Evolutionary conservation across 768 basidiomycete genomes (phyloP).

Genomic region (Boletellus emodensis): DNA sequence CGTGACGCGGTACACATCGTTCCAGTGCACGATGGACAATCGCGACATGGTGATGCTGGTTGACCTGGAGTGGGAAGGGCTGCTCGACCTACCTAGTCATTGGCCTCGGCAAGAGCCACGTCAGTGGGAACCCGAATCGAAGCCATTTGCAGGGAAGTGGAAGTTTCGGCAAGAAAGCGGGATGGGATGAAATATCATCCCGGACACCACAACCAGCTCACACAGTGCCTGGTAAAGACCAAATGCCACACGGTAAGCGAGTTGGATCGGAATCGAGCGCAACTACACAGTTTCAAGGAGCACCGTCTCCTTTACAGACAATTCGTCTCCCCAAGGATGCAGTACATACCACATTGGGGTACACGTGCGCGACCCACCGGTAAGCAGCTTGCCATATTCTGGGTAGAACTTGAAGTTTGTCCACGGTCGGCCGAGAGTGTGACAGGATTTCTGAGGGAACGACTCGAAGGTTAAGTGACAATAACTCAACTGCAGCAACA

Average conservation of each 20-base stretch:
- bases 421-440: no score
- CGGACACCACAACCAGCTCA: neutral
- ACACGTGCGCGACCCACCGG: neutral
- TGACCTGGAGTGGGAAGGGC: no score
- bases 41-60: conserved; percentile 28
- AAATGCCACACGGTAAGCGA: no score
- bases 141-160: neutral
- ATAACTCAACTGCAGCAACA: neutral
- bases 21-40: conserved; percentile 13
- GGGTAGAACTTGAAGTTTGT: no score
- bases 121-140: neutral
- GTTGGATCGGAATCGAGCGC: no score
- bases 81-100: neutral
- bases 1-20: neutral
- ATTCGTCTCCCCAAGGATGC: neutral
- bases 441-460: no score
- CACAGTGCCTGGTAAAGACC: neutral
- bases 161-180: neutral
- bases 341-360: neutral
- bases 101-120: neutral
- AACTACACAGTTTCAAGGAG: no score
- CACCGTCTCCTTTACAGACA: neutral
- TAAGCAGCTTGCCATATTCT: neutral
- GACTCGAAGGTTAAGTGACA: neutral
- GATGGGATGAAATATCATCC: neutral